Evolutionary conservation across 2,329 filamentous ascomycete species (phyloP), one percentile per base, ranked within the genome.

Genomic region (Aspergillus caelatus): DNA sequence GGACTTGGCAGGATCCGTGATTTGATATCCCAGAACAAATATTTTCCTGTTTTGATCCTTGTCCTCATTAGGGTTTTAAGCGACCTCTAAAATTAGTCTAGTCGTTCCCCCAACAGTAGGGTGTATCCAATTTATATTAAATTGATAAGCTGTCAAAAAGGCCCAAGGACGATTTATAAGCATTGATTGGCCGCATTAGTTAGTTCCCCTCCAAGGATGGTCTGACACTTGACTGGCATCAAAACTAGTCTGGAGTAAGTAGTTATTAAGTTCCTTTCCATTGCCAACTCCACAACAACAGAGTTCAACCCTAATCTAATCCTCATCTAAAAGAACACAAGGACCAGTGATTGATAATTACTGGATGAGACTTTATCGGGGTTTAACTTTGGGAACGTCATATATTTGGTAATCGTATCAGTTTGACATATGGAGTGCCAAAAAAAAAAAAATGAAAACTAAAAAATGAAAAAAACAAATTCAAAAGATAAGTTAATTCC

Each of bases 1-100:
- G 52, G 32, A 55, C 52, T 55, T 55, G 52, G 56, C 56, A 46
- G 56, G 16, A 30, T 30, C 11, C 12, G 8, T 58, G 28, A 45
- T 50, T 55, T 54, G 50, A 21, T 46, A 23, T 57, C 10, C 5
- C 4, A 12, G 21, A 23, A 26, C 6, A 8, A 21, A 10, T 36
- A 19, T 36, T 54, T 36, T 14, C n/a, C 26, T 53, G 26, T 53
- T 34, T 53, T 34, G 50, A n/a, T 53, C 30, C 30, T 12, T 53
- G 19, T 34, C 36, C 34, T 16, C 7, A 16, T 36, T 16, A 23
- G 28, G 30, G 4, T 53, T 34, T 23, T 48, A 26, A 28, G 45
- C 45, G n/a, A 48, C 12, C 34, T 26, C 45, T 48, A 48, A 48
- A 26, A 26, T 48, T 48, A 48, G 45, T 28, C 34, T 36, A 36